Evolutionary conservation across 1,284 basidiomycete species (phyloP).

Genomic region (Ustilago tritici): DNA sequence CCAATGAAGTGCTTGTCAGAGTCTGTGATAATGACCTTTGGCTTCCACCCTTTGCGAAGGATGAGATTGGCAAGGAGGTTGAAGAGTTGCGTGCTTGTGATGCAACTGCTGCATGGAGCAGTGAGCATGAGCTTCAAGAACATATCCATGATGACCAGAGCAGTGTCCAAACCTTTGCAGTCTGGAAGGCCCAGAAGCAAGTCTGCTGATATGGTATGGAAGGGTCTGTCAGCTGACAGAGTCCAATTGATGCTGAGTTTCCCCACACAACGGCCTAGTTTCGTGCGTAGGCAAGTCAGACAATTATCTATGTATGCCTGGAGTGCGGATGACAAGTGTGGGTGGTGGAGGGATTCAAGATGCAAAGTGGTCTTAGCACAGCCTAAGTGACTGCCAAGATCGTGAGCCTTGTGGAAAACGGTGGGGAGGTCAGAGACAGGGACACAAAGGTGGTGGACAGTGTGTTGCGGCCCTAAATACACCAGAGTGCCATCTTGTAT

Average conservation of each 20-base stretch:
- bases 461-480: not conserved
- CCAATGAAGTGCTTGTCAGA: not conserved
- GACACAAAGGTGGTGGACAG: too few species aligned
- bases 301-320: slow-evolving; percentile 2
- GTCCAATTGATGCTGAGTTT: not conserved
- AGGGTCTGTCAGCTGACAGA: not conserved
- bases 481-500: not conserved
- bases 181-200: not conserved
- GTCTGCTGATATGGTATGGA: not conserved
- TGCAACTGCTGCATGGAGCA: not conserved
- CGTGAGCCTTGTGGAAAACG: too few species aligned
- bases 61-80: not conserved
- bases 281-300: not conserved
- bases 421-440: too few species aligned
- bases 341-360: too few species aligned
- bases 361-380: too few species aligned
- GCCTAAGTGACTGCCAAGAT: too few species aligned
- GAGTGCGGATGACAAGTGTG: not conserved
- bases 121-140: not conserved
- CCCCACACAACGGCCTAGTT: not conserved
- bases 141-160: not conserved
- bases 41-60: not conserved
- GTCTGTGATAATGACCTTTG: not conserved
- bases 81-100: not conserved
- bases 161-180: not conserved